Evolutionary conservation across 192 early-diverging fungal genomes (phyloP), one percentile per base, ranked within the genome.

Genomic region (Linderina pennispora): DNA sequence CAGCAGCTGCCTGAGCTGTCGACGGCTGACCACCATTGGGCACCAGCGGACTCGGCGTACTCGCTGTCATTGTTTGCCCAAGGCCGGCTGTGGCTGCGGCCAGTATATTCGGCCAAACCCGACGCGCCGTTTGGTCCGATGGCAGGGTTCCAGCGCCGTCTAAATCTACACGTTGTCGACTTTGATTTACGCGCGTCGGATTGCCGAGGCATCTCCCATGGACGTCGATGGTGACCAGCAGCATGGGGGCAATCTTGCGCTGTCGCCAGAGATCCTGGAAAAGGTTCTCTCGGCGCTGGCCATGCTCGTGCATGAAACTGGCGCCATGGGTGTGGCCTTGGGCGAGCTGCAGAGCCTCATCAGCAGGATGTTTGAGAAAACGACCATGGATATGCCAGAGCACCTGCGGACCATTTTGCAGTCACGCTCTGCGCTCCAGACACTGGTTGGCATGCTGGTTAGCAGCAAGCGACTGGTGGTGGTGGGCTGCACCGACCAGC

Each of bases 31-130:
- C n/a, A n/a, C n/a, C n/a, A n/a, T 54, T 33, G 26, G n/a, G 18
- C 26, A 14, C 31, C 22, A 1, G 2, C 2, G 23, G 67, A 57
- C 34, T 48, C 63, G 15, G 38, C 25, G 24, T 28, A 36, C 15
- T 21, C 46, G 24, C 57, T 55, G 20, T 37, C 34, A 35, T 41
- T 55, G 10, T 28, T 68, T 19, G 53, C 25, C 13, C 37, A 37
- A 24, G 49, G 65, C 48, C 43, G 31, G 16, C 36, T 62, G 40
- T 62, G 65, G 58, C 15, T 68, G 8, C 58, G 65, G 7, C 65
- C 58, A 9, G 23, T 22, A 31, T 68, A 68, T 17, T 14, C 6
- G 1, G 4, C 22, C 2, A 13, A 33, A 17, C 6, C 15, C 8
- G 36, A 48, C 23, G 14, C 19, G 0, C 39, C 10, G 1, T 18